phyloP scores from a whole-genome alignment of 306 rosid species.

The Acacia acuminata region DNA sequence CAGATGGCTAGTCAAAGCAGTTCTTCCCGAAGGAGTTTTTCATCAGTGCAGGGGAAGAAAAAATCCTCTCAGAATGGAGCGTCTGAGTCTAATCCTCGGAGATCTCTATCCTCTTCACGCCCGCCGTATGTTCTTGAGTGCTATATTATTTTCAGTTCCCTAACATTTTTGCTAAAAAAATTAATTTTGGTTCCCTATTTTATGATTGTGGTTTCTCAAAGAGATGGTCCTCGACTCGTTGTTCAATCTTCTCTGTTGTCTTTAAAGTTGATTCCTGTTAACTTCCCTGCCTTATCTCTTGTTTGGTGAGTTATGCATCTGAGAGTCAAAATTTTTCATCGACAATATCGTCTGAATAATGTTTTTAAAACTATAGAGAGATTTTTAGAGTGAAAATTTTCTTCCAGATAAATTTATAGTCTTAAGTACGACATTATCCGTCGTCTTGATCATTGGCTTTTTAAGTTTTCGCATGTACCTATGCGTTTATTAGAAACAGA shows the following conservation, averaged over 20 bases:
- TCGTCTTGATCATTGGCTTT: slow-evolving; percentile 9
- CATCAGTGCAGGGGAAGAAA: slow-evolving; percentile 44
- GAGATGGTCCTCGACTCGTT: background rate
- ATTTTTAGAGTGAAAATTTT: background rate
- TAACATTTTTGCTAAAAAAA: background rate
- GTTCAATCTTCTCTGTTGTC: background rate
- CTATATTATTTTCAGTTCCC: background rate
- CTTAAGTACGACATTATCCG: background rate
- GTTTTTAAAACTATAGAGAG: background rate
- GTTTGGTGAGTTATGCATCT: background rate
- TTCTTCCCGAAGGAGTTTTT: slow-evolving; percentile 74
- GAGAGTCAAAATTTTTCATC: background rate
- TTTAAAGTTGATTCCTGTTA: background rate
- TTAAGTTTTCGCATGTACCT: background rate
- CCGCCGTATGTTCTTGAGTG: slow-evolving; percentile 47
- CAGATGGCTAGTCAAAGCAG: slow-evolving; percentile 76
- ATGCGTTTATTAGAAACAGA: slow-evolving; percentile 5
- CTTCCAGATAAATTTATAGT: background rate
- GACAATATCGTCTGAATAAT: background rate
- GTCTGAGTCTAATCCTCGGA: slow-evolving; percentile 46
- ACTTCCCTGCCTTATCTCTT: background rate
- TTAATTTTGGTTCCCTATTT: background rate
- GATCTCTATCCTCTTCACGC: slow-evolving; percentile 61
- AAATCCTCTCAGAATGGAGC: slow-evolving; percentile 56
- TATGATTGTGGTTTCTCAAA: background rate